Base-by-base conservation (phyloP, 2,329 filamentous ascomycete species). In the Talaromyces sp. region DNA sequence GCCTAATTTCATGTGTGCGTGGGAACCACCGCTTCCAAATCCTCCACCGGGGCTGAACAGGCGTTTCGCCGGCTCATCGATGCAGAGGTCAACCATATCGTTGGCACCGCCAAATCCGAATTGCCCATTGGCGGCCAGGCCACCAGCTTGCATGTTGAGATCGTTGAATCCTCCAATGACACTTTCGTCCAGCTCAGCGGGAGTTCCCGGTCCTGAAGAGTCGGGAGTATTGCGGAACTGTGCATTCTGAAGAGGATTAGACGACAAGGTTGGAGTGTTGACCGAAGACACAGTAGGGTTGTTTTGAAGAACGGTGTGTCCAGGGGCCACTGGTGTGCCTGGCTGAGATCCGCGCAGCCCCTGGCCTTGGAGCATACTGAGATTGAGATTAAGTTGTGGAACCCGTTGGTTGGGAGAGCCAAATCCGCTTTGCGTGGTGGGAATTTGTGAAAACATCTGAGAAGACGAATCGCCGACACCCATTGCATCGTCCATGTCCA, bases 281-380 rank as follows among this genome's bases (percentile, higher is more conserved):
- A 97, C 94, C 3, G 93, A 97, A 3, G 95, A 99, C 18, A 98
- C 94, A 1, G 93, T 97, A 16, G 94, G 94, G 74, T 97, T 97
- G 75, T 96, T 92, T 73, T 92, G 89, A 67, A 96, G 87, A 70
- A 94, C 92, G 9, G 77, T 73, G 47, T 83, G 81, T 68, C 84
- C 87, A 54, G 89, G 85, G 30, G 91, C 83, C 34, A 89, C 88
- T 2, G 94, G 94, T 0, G 94, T 97, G 4, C 90, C 87, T 1
- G 93, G 94, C 65, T 92, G 91, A 4, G 93, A 96, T 9, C 88
- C 91, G 62, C 91, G 89, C 63, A 97, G 84, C 14, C 89, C 92
- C 72, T 95, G 88, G 30, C 79, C 81, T 70, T 85, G 84, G 72
- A 92, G 87, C 68, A 91, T 89, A 72, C 89, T 91, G 68, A 96